Evolutionary conservation across 768 basidiomycete species (phyloP).

Genomic region (Nevesoporus exiguus): DNA sequence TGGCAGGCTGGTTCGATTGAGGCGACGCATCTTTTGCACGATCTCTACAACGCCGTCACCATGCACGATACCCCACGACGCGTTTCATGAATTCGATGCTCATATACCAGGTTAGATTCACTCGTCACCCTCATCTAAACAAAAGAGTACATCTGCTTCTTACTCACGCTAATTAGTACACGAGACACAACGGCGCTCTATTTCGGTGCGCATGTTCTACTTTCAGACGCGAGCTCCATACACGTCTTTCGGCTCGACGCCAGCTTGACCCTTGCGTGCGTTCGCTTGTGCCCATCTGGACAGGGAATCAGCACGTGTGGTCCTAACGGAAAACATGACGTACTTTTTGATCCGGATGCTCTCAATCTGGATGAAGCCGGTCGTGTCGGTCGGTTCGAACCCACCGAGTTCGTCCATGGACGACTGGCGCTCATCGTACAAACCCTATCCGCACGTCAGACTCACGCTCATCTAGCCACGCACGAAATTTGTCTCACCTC

Average conservation of each 20-base stretch:
- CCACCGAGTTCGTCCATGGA: conserved; percentile 99
- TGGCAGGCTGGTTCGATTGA: conserved; percentile 72
- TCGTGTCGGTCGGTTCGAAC: conserved; percentile 93
- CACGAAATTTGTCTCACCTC: conserved; percentile 48
- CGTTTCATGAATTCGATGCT: not conserved
- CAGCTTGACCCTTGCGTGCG: conserved; percentile 78
- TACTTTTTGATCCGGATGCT: conserved; percentile 98
- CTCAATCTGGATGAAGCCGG: conserved; percentile 96
- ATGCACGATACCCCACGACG: not conserved
- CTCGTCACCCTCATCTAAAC: not conserved
- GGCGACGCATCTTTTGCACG: conserved; percentile 1
- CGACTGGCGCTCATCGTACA: conserved; percentile 93
- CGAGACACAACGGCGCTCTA: not conserved
- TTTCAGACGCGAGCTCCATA: conserved; percentile 60
- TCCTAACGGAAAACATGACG: conserved; percentile 23
- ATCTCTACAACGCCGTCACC: not conserved
- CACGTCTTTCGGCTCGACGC: conserved; percentile 74
- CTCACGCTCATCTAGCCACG: not conserved
- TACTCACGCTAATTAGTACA: conserved; percentile 5
- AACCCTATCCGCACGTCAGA: conserved; percentile 47
- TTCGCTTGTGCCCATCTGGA: conserved; percentile 84
- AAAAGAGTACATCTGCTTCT: not conserved
- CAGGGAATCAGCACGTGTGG: not conserved
- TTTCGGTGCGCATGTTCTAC: not conserved
- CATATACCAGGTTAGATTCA: not conserved